Base-by-base conservation (phyloP, 2,329 filamentous ascomycete species). In the Stachybotrys elegans region DNA sequence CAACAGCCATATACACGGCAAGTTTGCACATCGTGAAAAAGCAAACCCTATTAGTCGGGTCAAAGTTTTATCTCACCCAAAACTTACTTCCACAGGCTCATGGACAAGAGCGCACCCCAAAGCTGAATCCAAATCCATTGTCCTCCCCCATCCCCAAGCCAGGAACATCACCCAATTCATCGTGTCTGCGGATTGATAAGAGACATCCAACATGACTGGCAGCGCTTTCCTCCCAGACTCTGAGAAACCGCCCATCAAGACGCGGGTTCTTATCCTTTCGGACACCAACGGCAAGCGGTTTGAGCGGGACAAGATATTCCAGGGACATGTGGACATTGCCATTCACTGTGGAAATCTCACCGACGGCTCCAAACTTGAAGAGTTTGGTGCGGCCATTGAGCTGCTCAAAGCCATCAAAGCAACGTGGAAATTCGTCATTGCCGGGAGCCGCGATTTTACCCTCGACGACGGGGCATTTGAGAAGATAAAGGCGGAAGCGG, bases 311-410 rank as follows among this genome's bases (percentile, higher is more conserved):
- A 7, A 34, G 14, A n/a, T n/a, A n/a, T 16, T 16, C 14, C 31
- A n/a, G 14, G 7, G 6, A 7, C 14, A 16, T 7, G 57, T 41
- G 3, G 72, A 76, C 45, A 66, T 76, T 0, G 66, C 56, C 4
- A 70, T 78, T 14, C 72, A 77, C 50, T 75, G 72, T 43, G 72
- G 73, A 8, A 72, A 78, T 36, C 59, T 78, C 4, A 76, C 72
- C 0, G 50, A 67, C 1, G 54, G 62, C 19, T 75, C 72, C 1
- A 71, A 63, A 21, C 39, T 75, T 0, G 41, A 58, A 0, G 69
- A 73, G 36, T 71, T 67, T 36, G 52, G 48, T 17, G 48, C 52
- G 3, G 58, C 68, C 0, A 53, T 77, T 4, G 43, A 58, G 2
- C 52, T 71, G 0, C 58, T 78, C 0, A 51, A 61, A 7, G 42